Base-by-base conservation (phyloP, 2,329 filamentous ascomycete species). In the Trichoderma sp. region DNA sequence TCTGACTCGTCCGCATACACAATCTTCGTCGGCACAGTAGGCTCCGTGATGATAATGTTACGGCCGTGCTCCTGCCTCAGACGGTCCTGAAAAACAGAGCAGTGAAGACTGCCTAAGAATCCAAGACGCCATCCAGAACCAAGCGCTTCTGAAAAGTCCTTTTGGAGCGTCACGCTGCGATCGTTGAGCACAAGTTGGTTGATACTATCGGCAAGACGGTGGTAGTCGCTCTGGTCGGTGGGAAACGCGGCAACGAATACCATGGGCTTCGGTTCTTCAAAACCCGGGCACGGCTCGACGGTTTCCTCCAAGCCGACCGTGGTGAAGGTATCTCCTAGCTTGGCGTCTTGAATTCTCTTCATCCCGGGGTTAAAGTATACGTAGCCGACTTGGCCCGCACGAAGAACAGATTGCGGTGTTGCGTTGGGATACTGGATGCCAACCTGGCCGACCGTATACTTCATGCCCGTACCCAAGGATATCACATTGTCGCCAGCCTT, bases 191-290 rank as follows among this genome's bases (percentile, higher is more conserved):
- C 90, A 16, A 99, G 89, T 78, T 98, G 95, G 71, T 91, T 91
- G 77, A 99, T 97, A 79, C 94, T 97, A 79, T 98, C 95, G 72
- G 96, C 93, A 4, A 99, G 83, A 76, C 94, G 92, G 55, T 88
- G 87, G 77, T 97, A 95, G 78, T 97, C 93, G 74, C 90, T 85
- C 74, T 97, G 94, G 76, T 99, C 94, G 0, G 94, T 94, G 0
- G 96, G 96, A 75, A 97, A 99, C 0, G 96, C 96, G 0, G 95
- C 94, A 4, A 99, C 96, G 74, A 99, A 99, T 5, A 99, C 96
- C 96, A 99, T 99, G 6, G 94, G 92, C 79, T 99, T 97, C 1
- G 96, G 95, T 79, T 99, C 96, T 77, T 97, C 95, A 71, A 99
- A 99, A 2, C 95, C 96, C 0, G 94, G 93, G 66, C 94, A 90